Evolutionary conservation across 75 land plant species (phyloP).

Genomic region (Pinus albicaulis): DNA sequence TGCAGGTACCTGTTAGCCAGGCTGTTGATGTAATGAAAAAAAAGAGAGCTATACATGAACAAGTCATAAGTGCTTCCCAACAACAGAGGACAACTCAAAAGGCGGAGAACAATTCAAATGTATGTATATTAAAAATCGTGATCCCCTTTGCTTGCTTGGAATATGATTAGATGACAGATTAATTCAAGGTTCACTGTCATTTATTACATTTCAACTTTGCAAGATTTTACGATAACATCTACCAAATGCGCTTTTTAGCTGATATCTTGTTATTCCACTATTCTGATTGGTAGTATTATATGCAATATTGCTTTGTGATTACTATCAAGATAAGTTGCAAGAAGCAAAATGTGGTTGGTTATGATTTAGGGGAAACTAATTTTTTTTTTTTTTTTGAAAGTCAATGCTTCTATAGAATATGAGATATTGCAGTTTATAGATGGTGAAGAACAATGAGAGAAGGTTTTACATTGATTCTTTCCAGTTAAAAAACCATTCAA

Average conservation of each 20-base stretch:
- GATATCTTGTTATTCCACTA: not conserved
- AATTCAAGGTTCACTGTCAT: not conserved
- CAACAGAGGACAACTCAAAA: conserved; percentile 39
- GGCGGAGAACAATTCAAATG: not conserved
- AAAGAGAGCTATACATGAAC: conserved; percentile 87
- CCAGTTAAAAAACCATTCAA: not conserved
- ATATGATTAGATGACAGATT: not conserved
- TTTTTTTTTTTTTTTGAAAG: not conserved
- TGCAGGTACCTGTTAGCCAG: conserved; percentile 55
- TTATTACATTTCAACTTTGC: not conserved
- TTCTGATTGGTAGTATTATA: not conserved
- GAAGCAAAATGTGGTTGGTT: not conserved
- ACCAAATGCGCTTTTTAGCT: not conserved
- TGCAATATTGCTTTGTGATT: not conserved
- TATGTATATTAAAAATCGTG: not conserved
- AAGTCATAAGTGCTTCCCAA: conserved; percentile 58
- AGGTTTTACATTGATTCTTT: not conserved
- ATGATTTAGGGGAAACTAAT: not conserved
- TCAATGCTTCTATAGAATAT: not conserved
- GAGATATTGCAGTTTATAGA: not conserved
- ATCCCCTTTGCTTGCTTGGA: not conserved
- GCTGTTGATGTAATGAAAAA: conserved; percentile 95
- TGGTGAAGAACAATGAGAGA: not conserved
- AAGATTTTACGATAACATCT: not conserved
- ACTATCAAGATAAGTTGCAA: not conserved